Evolutionary conservation across 768 basidiomycete genomes (phyloP).

Genomic region (Strobilomyces dryophilus): DNA sequence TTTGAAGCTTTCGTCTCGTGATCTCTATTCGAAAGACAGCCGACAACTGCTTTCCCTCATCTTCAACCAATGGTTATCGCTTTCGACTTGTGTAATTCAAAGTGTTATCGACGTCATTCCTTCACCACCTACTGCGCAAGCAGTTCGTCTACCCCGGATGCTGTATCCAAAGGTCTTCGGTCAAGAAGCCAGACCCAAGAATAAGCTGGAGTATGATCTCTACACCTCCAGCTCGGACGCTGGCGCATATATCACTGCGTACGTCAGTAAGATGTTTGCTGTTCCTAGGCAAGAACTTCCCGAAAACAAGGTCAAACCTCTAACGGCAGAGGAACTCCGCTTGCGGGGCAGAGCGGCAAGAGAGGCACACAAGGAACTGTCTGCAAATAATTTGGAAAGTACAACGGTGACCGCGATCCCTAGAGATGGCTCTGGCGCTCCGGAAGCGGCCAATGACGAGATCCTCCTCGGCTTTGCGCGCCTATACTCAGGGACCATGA

Average conservation of each 20-base stretch:
- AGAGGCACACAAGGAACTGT: constrained; percentile 35
- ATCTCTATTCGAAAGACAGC: constrained; percentile 88
- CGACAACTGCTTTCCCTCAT: constrained; percentile 80
- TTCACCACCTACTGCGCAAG: constrained; percentile 77
- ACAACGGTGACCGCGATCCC: constrained; percentile 1
- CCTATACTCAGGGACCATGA: constrained; percentile 85
- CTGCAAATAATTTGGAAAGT: constrained; percentile 22
- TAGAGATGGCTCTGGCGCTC: neutral
- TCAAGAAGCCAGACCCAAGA: constrained; percentile 55
- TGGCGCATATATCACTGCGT: constrained; percentile 68
- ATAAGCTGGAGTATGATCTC: constrained; percentile 79
- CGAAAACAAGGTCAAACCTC: constrained; percentile 70
- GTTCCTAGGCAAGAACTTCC: constrained; percentile 78
- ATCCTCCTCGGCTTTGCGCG: constrained; percentile 89
- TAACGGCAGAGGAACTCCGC: constrained; percentile 85
- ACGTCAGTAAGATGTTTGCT: constrained; percentile 99
- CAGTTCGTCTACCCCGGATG: constrained; percentile 84
- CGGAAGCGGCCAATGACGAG: constrained; percentile 39
- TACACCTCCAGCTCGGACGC: constrained; percentile 62
- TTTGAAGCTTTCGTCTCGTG: constrained; percentile 81
- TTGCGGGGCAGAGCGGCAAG: constrained; percentile 54
- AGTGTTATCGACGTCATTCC: constrained; percentile 92
- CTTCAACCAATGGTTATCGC: constrained; percentile 93
- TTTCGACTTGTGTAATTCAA: constrained; percentile 91
- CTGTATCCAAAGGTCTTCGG: constrained; percentile 77